Evolutionary conservation across 2,329 filamentous ascomycete species (phyloP).

Genomic region (Tolypocladium tundrense): DNA sequence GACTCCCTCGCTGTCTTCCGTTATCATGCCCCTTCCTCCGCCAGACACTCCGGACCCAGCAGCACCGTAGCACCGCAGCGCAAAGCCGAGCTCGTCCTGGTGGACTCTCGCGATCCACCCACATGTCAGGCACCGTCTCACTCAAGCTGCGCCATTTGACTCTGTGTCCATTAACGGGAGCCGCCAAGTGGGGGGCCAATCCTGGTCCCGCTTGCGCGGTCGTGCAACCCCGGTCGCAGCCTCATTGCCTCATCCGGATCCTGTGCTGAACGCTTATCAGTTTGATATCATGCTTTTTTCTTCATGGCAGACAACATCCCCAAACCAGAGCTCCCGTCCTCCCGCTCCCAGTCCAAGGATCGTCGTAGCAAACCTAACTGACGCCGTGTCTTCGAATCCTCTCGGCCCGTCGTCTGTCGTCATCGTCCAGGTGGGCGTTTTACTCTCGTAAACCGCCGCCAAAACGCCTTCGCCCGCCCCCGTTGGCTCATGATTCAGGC

Average conservation of each 20-base stretch:
- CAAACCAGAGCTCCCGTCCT: conserved; percentile 5
- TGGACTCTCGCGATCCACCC: conserved; percentile 8
- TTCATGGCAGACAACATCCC: conserved; percentile 10
- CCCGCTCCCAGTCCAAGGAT: not conserved
- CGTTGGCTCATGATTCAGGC: conserved; percentile 5
- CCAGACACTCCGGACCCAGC: not conserved
- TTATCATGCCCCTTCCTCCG: not conserved
- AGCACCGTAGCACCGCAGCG: not conserved
- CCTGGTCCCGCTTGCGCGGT: conserved; percentile 2
- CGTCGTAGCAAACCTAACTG: not conserved
- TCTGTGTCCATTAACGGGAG: conserved; percentile 1
- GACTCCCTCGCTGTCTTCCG: not conserved
- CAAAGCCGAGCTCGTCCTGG: conserved; percentile 1
- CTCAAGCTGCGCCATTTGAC: conserved; percentile 3
- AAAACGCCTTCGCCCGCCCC: not conserved
- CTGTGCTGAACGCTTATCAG: conserved; percentile 7
- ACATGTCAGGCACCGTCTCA: conserved; percentile 10
- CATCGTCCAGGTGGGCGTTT: not conserved
- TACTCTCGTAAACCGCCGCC: not conserved
- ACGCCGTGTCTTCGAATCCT: not conserved
- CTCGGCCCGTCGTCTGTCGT: not conserved
- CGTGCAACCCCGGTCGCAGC: conserved; percentile 3
- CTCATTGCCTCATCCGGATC: conserved; percentile 9
- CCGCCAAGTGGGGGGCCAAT: conserved; percentile 6
- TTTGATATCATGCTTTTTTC: conserved; percentile 3